Percentiles rank a stretch among this genome's conserved stretches.
Conservation (phyloP, 2,329 filamentous ascomycete species). For the Talaromyces sp. region DNA sequence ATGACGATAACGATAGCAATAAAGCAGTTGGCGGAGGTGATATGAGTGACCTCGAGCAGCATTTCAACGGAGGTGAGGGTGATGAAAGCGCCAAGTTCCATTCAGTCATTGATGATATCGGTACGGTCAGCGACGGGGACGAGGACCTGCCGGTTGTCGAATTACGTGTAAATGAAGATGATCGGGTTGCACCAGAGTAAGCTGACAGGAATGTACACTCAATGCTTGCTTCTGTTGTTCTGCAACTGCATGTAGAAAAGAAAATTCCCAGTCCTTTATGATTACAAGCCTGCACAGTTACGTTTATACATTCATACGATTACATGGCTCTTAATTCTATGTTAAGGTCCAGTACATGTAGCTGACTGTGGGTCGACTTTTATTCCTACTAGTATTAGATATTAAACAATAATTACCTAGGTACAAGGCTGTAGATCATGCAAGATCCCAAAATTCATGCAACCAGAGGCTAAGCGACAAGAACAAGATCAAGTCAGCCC, state of each 20-base stretch:
- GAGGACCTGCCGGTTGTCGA: constrained; percentile 41
- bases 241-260: constrained; percentile 3
- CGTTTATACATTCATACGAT: not conserved
- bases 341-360: too few species aligned
- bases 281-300: not conserved
- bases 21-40: constrained; percentile 37
- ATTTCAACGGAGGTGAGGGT: constrained; percentile 17
- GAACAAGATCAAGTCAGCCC: not conserved
- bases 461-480: not conserved
- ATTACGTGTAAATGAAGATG: constrained; percentile 35
- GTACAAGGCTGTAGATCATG: not conserved
- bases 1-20: constrained; percentile 28
- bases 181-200: constrained; percentile 18
- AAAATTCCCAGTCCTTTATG: not conserved
- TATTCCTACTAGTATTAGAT: not conserved
- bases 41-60: constrained; percentile 24
- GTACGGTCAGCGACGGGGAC: constrained; percentile 25
- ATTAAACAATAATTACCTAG: too few species aligned
- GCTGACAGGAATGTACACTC: not conserved
- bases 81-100: constrained; percentile 16
- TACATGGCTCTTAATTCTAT: not conserved
- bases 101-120: constrained; percentile 6
- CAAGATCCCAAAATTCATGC: not conserved
- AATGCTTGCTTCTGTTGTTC: not conserved
- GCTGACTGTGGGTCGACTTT: not conserved